Percentiles rank a stretch among this genome's conserved stretches.
Conservation (phyloP, 805 yeast genomes). For the Candida vaughaniae region DNA sequence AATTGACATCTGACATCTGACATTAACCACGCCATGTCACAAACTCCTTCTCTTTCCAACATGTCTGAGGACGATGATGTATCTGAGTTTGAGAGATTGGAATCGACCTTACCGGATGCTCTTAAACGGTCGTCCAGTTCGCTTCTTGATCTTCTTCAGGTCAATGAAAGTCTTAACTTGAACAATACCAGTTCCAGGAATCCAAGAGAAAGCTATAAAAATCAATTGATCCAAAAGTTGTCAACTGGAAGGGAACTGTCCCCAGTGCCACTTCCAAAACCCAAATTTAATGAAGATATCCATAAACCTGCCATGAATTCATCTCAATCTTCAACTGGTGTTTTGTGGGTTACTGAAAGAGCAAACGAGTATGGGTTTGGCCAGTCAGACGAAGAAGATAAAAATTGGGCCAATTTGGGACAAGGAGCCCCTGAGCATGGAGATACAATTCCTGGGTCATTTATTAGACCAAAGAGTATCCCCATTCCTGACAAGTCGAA, state of each 20-base stretch:
- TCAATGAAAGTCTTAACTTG: conserved; percentile 9
- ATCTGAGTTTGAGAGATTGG: conserved; percentile 41
- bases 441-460: conserved; percentile 55
- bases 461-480: conserved; percentile 49
- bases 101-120: conserved; percentile 40
- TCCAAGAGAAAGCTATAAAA: conserved; percentile 19
- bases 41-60: neutral
- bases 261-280: conserved; percentile 52
- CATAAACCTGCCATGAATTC: conserved; percentile 60
- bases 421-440: conserved; percentile 69
- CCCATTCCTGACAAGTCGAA: conserved; percentile 48
- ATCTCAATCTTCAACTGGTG: conserved; percentile 60
- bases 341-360: conserved; percentile 62
- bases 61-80: conserved; percentile 14
- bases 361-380: conserved; percentile 56
- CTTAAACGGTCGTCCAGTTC: conserved; percentile 39
- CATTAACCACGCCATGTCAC: no score
- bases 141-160: conserved; percentile 31
- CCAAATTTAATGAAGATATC: conserved; percentile 41
- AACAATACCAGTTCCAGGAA: conserved; percentile 22
- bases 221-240: conserved; percentile 25
- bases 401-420: conserved; percentile 59
- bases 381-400: conserved; percentile 28
- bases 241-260: conserved; percentile 39
- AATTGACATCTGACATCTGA: no score